phyloP scores from a whole-genome alignment of 2,329 filamentous ascomycete species.

The Colletotrichum shisoi region DNA sequence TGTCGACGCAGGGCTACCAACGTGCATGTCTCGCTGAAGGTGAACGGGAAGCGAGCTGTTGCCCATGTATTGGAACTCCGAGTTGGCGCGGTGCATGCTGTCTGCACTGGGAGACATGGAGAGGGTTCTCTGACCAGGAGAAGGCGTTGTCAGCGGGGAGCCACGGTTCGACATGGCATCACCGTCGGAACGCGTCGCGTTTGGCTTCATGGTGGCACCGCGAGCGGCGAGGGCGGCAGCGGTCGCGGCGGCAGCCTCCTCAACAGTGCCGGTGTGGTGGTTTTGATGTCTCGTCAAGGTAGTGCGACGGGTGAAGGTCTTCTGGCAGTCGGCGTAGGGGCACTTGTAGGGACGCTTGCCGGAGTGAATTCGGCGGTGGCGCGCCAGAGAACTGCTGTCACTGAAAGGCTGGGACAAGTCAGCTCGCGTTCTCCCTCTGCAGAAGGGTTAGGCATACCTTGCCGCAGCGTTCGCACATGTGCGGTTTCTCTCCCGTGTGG shows the following conservation, averaged over 20 bases:
- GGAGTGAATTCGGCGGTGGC: conserved; percentile 93
- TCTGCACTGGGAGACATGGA: conserved; percentile 81
- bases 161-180: conserved; percentile 75
- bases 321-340: conserved; percentile 95
- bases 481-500: conserved; percentile 97
- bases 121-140: conserved; percentile 78
- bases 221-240: conserved; percentile 78
- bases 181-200: conserved; percentile 70
- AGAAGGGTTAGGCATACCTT: conserved; percentile 70
- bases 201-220: conserved; percentile 51
- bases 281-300: conserved; percentile 96
- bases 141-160: conserved; percentile 81
- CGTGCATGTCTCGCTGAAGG: conserved; percentile 76
- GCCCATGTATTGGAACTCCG: conserved; percentile 78
- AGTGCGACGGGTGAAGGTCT: conserved; percentile 95
- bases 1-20: conserved; percentile 74
- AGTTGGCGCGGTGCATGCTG: conserved; percentile 69
- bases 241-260: conserved; percentile 89
- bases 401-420: conserved; percentile 78
- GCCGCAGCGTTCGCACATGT: conserved; percentile 95
- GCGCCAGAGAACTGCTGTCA: conserved; percentile 91
- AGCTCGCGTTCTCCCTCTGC: neutral
- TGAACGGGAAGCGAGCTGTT: conserved; percentile 83
- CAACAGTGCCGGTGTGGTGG: conserved; percentile 92
- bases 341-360: conserved; percentile 97